A percentile compares a stretch with the other conserved stretches of the same genome.
Evolutionary conservation across 2,329 filamentous ascomycete genomes (phyloP).

Genomic region (Fusarium sp.): DNA sequence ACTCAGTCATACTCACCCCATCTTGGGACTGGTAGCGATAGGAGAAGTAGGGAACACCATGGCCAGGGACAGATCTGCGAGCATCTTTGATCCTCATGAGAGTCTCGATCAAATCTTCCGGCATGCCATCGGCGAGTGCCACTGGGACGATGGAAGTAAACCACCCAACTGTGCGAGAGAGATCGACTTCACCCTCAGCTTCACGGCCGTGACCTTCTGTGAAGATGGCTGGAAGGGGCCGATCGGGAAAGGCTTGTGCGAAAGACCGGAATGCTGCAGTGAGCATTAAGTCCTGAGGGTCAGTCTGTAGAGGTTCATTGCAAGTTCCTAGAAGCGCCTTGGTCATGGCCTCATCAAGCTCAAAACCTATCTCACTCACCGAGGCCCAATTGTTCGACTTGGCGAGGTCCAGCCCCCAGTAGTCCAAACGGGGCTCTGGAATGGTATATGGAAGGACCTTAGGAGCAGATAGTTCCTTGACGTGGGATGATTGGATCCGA

Average conservation of each 20-base stretch:
- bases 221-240: constrained; percentile 50
- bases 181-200: constrained; percentile 43
- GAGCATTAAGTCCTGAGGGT: constrained; percentile 54
- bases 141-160: constrained; percentile 50
- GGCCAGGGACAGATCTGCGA: constrained; percentile 44
- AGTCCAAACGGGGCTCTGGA: background rate
- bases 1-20: background rate
- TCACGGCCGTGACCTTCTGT: constrained; percentile 57
- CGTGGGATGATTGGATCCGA: background rate
- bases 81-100: constrained; percentile 48
- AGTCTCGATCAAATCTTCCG: constrained; percentile 43
- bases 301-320: constrained; percentile 46
- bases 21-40: background rate
- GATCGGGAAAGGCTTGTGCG: constrained; percentile 48
- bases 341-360: background rate
- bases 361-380: background rate
- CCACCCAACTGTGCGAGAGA: constrained; percentile 57
- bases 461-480: background rate
- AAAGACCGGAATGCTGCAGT: constrained; percentile 51
- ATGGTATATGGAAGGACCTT: background rate
- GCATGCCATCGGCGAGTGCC: background rate
- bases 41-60: background rate
- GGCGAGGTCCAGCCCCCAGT: background rate
- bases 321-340: background rate
- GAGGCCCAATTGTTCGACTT: background rate